A percentile compares a stretch with the other conserved stretches of the same genome.
Evolutionary conservation across 305 asterid genomes (phyloP).

Genomic region (Solanum hybrid): DNA sequence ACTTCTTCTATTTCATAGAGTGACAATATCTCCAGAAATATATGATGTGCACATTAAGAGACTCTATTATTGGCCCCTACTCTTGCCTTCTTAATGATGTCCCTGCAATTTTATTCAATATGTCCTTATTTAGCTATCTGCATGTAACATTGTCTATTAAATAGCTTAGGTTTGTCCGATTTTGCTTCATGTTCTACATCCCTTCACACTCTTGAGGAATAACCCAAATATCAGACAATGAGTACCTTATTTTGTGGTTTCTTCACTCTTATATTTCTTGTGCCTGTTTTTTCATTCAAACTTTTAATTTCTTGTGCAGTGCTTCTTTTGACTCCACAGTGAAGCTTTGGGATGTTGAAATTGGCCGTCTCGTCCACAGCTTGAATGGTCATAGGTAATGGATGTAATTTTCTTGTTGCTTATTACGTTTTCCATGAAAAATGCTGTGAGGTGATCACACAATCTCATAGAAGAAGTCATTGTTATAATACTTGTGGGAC

Average conservation of each 20-base stretch:
- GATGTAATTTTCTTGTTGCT: not conserved
- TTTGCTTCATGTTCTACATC: not conserved
- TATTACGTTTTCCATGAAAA: not conserved
- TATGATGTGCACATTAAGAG: not conserved
- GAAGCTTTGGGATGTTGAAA: conserved; percentile 81
- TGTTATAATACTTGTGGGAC: not conserved
- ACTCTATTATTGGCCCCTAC: not conserved
- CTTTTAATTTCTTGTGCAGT: conserved; percentile 26
- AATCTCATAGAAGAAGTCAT: not conserved
- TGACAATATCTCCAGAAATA: not conserved
- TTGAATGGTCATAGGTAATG: conserved; percentile 77
- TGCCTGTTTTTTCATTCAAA: not conserved
- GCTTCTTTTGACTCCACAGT: conserved; percentile 97
- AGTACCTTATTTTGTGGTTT: not conserved
- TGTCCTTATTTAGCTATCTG: not conserved
- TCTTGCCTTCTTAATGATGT: not conserved
- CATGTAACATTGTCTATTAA: not conserved
- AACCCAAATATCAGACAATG: not conserved
- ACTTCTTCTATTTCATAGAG: not conserved
- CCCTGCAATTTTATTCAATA: not conserved
- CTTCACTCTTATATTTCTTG: not conserved
- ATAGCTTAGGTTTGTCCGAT: not conserved
- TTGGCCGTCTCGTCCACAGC: conserved; percentile 59
- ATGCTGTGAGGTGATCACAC: not conserved
- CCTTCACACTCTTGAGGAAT: not conserved